These are phyloP conservation scores for Stephania yunnanensis DNA, from an alignment of 164 flowering plant species.

Conservation along the genomic window DNA sequence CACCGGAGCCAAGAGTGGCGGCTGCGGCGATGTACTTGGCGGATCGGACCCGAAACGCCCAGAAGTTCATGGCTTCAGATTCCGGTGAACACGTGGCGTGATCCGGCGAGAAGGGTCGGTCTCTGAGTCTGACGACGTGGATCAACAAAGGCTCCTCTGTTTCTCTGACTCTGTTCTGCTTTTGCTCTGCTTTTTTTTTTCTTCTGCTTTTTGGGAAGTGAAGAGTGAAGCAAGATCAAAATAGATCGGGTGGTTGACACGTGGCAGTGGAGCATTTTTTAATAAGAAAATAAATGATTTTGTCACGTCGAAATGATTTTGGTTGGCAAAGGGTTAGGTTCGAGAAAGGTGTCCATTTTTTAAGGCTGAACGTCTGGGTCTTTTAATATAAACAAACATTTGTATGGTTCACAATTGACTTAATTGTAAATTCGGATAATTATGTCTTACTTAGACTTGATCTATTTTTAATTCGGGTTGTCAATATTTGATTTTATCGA, in stretches of 20 bases:
- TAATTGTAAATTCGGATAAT: too few relatives aligned
- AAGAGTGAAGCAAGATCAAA: neutral
- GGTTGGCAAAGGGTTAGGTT: neutral
- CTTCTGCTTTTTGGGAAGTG: neutral
- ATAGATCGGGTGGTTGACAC: neutral
- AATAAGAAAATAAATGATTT: neutral
- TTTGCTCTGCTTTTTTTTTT: too few relatives aligned
- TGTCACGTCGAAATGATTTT: too few relatives aligned
- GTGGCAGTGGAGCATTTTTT: neutral
- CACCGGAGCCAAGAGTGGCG: conserved; percentile 39
- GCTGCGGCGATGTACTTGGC: conserved; percentile 37
- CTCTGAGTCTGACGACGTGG: conserved; percentile 13
- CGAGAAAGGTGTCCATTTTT: too few relatives aligned
- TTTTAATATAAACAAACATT: too few relatives aligned
- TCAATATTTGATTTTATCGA: too few relatives aligned
- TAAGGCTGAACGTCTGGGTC: too few relatives aligned
- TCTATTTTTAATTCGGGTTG: too few relatives aligned
- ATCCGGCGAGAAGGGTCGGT: conserved; percentile 13
- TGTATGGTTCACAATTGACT: too few relatives aligned
- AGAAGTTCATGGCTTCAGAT: conserved; percentile 40
- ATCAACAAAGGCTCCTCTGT: neutral
- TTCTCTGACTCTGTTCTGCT: too few relatives aligned
- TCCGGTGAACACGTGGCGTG: conserved; percentile 8
- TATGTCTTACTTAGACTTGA: too few relatives aligned
- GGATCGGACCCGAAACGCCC: conserved; percentile 42